These are phyloP conservation scores for Chlorella sorokiniana DNA, from an alignment of 139 green algal species.

Conservation along the genomic window DNA sequence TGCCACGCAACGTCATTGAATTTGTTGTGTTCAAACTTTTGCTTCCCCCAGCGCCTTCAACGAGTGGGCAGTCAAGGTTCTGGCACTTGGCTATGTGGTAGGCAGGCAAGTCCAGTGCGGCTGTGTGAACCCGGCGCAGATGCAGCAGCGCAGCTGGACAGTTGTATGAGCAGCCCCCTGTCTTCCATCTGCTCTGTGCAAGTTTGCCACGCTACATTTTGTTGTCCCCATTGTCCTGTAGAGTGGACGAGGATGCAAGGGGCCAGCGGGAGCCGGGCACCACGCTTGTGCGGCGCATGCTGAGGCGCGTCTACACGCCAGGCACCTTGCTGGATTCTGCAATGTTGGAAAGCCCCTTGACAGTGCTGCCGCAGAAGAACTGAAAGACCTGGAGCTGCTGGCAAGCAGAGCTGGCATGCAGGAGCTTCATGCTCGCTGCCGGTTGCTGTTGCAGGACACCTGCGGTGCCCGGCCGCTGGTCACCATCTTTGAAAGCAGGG, in stretches of 20 bases:
- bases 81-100: conserved; percentile 64
- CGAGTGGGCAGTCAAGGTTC: conserved; percentile 59
- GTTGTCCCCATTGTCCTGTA: no score
- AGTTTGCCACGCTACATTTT: no score
- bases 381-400: neutral
- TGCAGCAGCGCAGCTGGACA: neutral
- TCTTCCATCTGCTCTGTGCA: neutral
- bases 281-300: conserved; percentile 50
- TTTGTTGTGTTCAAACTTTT: no score
- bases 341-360: neutral
- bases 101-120: conserved; percentile 21
- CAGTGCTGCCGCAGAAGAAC: neutral
- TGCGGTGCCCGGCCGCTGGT: conserved; percentile 37
- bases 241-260: conserved; percentile 15
- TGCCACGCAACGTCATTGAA: no score
- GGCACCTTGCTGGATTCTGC: conserved; percentile 53
- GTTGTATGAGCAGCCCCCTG: neutral
- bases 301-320: conserved; percentile 67
- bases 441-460: neutral
- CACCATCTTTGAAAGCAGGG: conserved; percentile 41
- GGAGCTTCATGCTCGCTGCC: neutral
- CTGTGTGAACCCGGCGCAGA: neutral
- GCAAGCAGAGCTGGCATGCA: neutral
- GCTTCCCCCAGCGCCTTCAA: conserved; percentile 48
- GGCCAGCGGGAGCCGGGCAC: neutral